Evolutionary conservation across 495 filamentous ascomycete species (phyloP), one percentile per base, ranked within the genome.

Genomic region (Hyaloscypha hepaticicola): DNA sequence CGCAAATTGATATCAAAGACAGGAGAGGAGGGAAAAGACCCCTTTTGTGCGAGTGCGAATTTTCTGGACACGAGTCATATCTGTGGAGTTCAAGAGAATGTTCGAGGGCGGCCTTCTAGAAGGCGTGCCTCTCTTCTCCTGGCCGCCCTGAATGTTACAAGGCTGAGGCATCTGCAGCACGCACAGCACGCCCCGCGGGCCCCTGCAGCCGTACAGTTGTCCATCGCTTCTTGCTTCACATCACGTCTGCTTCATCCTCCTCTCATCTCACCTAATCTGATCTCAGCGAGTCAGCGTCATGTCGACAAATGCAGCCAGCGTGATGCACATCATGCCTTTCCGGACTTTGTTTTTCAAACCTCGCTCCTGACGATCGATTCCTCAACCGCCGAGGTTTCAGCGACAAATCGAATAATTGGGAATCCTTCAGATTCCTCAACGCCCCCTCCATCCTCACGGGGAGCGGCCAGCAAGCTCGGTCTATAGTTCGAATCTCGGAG

Each of bases 101-200:
- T 45, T 0, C 38, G 38, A 45, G 38, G 4, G 38, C 12, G 38
- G 9, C 31, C 38, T 45, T 45, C 38, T 45, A 45, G 38, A 45
- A 45, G 38, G 38, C 38, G 38, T 45, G 38, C 38, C 16, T 45
- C 38, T 8, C 11, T 45, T 45, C 38, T 45, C 38, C 12, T 34
- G 31, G 31, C 31, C 31, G 12, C 31, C 38, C 38, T 45, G 38
- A 45, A 16, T 45, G 38, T 45, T 45, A 45, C 61, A 61, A 64
- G 66, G 61, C 61, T 68, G 66, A 64, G 61, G 66, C 55, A 58
- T 59, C 53, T 61, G 60, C 56, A 25, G 55, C 56, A 45, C 11
- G 28, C 16, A 33, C 31, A 33, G 31, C 31, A 33, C 38, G 57
- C 63, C 56, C 38, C 19, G 25, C 60, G 55, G 60, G 55, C 65